phyloP scores from a whole-genome alignment of 2,329 filamentous ascomycete species.

The Hansfordia pulvinata region DNA sequence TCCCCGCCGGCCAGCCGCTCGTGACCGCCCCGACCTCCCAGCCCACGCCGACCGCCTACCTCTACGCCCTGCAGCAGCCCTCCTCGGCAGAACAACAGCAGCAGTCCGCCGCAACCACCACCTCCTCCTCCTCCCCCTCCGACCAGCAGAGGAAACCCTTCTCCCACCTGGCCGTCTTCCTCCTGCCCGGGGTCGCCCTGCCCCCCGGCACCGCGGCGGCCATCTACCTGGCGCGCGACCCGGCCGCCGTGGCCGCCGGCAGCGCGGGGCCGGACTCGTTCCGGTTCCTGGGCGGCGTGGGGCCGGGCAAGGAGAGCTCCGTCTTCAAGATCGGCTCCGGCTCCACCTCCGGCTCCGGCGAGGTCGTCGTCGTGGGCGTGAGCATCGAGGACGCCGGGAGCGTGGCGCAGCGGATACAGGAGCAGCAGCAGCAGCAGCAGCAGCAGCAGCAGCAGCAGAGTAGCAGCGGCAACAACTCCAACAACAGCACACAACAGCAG shows the following conservation, averaged over 20 bases:
- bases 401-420: conserved; percentile 41
- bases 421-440: conserved; percentile 12
- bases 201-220: conserved; percentile 70
- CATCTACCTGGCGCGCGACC: conserved; percentile 61
- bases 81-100: no score
- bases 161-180: conserved; percentile 77
- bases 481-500: conserved; percentile 11
- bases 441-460: conserved; percentile 5
- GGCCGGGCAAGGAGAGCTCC: conserved; percentile 79
- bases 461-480: conserved; percentile 9
- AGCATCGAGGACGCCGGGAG: conserved; percentile 62
- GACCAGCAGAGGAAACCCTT: conserved; percentile 31
- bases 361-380: conserved; percentile 60
- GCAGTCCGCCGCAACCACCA: no score
- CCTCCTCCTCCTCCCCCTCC: conserved; percentile 2
- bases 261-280: conserved; percentile 47
- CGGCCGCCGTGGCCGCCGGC: conserved; percentile 21
- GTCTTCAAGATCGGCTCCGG: conserved; percentile 62
- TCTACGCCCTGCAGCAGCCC: conserved; percentile 35
- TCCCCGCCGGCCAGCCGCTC: conserved; percentile 45
- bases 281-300: conserved; percentile 78
- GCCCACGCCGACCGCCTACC: conserved; percentile 39
- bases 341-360: conserved; percentile 11
- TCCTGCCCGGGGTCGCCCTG: conserved; percentile 64
- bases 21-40: conserved; percentile 38